These are phyloP conservation scores for Pseudozyma tsukubaensis DNA, from an alignment of 1,284 basidiomycete genomes.

Conservation along the genomic window DNA sequence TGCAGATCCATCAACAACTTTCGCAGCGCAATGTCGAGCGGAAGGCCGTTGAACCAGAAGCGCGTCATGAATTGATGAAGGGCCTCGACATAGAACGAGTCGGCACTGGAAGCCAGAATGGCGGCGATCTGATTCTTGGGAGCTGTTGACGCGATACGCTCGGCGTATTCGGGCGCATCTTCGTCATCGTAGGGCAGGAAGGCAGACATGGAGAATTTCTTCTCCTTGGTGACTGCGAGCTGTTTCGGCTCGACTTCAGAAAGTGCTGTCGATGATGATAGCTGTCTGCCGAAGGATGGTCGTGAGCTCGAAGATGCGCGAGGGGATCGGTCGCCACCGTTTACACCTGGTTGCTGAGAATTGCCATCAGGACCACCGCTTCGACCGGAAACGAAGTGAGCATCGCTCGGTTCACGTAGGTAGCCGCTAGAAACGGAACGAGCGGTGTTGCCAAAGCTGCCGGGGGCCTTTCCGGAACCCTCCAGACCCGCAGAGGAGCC, in stretches of 20 bases:
- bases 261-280: conserved; percentile 20
- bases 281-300: conserved; percentile 40
- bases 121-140: conserved; percentile 53
- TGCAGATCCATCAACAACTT: conserved; percentile 90
- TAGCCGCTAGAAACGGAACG: conserved; percentile 25
- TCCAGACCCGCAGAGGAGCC: conserved; percentile 42
- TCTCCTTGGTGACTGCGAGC: conserved; percentile 19
- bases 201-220: conserved; percentile 43
- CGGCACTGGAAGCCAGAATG: conserved; percentile 73
- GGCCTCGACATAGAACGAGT: conserved; percentile 79
- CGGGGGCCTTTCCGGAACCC: conserved; percentile 34
- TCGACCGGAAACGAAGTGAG: conserved; percentile 2
- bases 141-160: conserved; percentile 37
- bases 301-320: conserved; percentile 35
- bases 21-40: conserved; percentile 91
- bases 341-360: conserved; percentile 9
- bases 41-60: conserved; percentile 84
- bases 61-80: conserved; percentile 79
- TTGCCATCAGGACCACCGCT: conserved; percentile 6
- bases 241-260: conserved; percentile 25
- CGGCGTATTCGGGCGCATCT: conserved; percentile 49
- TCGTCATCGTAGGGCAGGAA: conserved; percentile 52
- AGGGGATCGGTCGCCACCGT: conserved; percentile 19
- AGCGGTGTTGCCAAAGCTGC: conserved; percentile 23
- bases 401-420: conserved; percentile 29